Evolutionary conservation across 768 basidiomycete species (phyloP).

Genomic region (Exsudoporus frostii): DNA sequence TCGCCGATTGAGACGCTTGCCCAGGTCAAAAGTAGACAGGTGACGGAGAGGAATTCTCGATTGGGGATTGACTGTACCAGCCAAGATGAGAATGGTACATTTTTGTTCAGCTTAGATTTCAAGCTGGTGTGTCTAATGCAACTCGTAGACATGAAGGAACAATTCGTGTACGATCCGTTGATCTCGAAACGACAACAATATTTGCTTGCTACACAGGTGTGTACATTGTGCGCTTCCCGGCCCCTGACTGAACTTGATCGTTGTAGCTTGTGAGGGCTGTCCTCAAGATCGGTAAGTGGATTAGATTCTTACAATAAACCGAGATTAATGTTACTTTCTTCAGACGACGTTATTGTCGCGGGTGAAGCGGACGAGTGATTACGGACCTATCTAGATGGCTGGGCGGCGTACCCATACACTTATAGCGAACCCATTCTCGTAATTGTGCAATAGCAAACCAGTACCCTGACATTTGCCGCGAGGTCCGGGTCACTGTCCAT

Average conservation of each 20-base stretch:
- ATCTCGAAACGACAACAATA: constrained; percentile 98
- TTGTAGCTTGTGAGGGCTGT: constrained; percentile 77
- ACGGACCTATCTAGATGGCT: constrained; percentile 17
- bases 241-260: constrained; percentile 1
- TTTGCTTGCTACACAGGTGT: constrained; percentile 90
- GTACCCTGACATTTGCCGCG: not conserved
- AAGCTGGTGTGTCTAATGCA: not conserved
- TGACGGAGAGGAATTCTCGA: constrained; percentile 76
- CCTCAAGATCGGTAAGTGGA: constrained; percentile 73
- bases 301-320: not conserved
- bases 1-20: constrained; percentile 97
- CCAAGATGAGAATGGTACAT: constrained; percentile 78
- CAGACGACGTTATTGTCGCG: constrained; percentile 77
- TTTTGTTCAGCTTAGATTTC: not conserved
- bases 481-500: not conserved
- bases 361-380: constrained; percentile 66
- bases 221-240: constrained; percentile 12
- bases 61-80: constrained; percentile 94
- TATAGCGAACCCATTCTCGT: constrained; percentile 20
- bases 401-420: constrained; percentile 10
- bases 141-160: constrained; percentile 87
- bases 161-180: constrained; percentile 94
- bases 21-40: constrained; percentile 90
- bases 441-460: constrained; percentile 19
- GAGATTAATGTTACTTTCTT: constrained; percentile 4